A percentile compares a stretch with the other conserved stretches of the same genome.
Conservation (phyloP, 148 eudicot genomes). For the Suaeda aralocaspica region DNA sequence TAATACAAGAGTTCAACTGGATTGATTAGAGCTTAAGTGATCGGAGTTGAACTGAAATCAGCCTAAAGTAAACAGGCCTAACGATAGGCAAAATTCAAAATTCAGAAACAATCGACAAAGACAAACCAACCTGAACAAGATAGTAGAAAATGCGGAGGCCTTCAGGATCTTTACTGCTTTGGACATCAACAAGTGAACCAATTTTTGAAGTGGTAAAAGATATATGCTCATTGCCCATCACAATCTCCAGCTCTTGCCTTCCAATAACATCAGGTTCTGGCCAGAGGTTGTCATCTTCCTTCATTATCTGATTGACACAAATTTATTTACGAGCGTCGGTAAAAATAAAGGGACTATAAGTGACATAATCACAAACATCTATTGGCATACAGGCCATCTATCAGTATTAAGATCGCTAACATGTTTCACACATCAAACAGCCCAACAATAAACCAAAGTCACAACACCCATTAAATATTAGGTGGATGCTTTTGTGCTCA, state of each 20-base stretch:
- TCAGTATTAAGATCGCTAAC: neutral
- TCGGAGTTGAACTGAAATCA: too few species aligned
- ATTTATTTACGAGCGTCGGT: neutral
- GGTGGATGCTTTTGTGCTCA: too few species aligned
- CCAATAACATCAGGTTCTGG: slow-evolving; percentile 85
- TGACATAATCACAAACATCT: neutral
- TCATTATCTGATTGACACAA: slow-evolving; percentile 51
- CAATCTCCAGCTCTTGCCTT: slow-evolving; percentile 83
- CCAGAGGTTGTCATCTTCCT: slow-evolving; percentile 81
- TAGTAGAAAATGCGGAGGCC: slow-evolving; percentile 84
- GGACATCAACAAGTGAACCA: slow-evolving; percentile 90
- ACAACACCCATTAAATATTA: neutral
- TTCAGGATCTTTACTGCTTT: slow-evolving; percentile 81
- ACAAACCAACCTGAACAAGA: slow-evolving; percentile 64
- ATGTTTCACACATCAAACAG: neutral
- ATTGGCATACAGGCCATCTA: neutral
- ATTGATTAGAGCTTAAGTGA: too few species aligned
- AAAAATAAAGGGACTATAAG: neutral
- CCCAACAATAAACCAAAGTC: neutral
- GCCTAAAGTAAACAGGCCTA: too few species aligned
- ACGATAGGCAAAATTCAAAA: neutral
- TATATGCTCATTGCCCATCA: slow-evolving; percentile 85
- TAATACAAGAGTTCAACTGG: too few species aligned
- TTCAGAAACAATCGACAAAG: neutral
- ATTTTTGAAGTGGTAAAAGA: slow-evolving; percentile 86